Conservation (phyloP, 441 rosid species). For the Gossypium davidsonii region DNA sequence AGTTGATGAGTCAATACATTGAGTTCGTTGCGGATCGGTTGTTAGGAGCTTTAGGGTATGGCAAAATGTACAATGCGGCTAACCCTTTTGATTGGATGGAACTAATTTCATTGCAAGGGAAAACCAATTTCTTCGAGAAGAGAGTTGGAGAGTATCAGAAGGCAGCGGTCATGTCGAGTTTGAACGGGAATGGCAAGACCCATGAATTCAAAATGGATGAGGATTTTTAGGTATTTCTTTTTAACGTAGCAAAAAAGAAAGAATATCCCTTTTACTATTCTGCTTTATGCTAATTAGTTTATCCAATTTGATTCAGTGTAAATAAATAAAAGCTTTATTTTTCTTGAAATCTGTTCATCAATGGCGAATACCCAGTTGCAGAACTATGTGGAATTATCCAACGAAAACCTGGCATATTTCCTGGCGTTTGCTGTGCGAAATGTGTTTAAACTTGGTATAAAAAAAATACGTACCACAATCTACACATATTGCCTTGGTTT, state of each 20-base stretch:
- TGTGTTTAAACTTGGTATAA: background rate
- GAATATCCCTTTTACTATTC: background rate
- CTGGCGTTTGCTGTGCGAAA: background rate
- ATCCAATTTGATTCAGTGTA: background rate
- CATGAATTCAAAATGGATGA: slow-evolving; percentile 58
- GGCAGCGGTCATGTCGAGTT: slow-evolving; percentile 55
- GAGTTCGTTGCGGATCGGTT: slow-evolving; percentile 65
- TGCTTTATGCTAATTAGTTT: background rate
- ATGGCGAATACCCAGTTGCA: too few relatives aligned
- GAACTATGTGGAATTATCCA: too few relatives aligned
- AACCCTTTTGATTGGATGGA: slow-evolving; percentile 82
- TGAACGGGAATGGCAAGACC: slow-evolving; percentile 33
- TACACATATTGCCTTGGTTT: background rate
- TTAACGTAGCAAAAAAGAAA: background rate
- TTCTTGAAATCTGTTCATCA: too few relatives aligned
- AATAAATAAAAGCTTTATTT: background rate
- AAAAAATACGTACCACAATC: too few relatives aligned
- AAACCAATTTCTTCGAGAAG: slow-evolving; percentile 65
- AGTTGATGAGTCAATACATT: slow-evolving; percentile 57
- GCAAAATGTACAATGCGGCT: slow-evolving; percentile 38
- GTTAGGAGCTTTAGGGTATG: slow-evolving; percentile 47
- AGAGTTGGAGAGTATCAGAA: slow-evolving; percentile 64
- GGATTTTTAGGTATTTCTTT: slow-evolving; percentile 31
- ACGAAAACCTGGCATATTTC: too few relatives aligned
- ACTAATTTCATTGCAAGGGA: slow-evolving; percentile 58